A percentile compares a stretch with the other conserved stretches of the same genome.
Evolutionary conservation across 306 rosid genomes (phyloP).

Genomic region (Castanea sativa): DNA sequence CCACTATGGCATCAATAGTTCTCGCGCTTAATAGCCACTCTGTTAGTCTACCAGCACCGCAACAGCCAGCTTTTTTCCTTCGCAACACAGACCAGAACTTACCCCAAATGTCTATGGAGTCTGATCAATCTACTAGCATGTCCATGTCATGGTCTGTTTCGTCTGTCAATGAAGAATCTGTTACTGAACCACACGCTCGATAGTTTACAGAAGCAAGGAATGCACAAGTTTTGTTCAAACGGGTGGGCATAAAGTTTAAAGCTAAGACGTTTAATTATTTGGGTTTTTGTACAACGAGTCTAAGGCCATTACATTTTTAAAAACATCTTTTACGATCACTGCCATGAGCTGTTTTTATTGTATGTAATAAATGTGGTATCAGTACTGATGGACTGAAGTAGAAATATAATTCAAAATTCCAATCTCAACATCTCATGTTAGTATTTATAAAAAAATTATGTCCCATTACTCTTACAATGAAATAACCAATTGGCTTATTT

Average conservation of each 20-base stretch:
- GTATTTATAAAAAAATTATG: too few relatives aligned
- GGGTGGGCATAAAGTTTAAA: not conserved
- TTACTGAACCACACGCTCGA: not conserved
- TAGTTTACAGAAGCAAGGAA: not conserved
- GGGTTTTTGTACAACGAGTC: too few relatives aligned
- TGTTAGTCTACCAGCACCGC: not conserved
- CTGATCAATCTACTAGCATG: not conserved
- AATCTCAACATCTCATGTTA: too few relatives aligned
- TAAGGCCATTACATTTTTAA: too few relatives aligned
- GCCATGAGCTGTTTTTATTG: too few relatives aligned
- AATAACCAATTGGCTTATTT: too few relatives aligned
- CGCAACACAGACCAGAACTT: not conserved
- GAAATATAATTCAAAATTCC: too few relatives aligned
- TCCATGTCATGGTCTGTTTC: not conserved
- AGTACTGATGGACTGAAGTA: too few relatives aligned
- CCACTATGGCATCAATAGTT: conserved; percentile 24
- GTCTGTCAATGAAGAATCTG: not conserved
- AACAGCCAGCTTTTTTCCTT: not conserved
- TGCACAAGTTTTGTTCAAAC: not conserved
- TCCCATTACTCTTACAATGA: too few relatives aligned
- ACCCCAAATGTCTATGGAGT: not conserved
- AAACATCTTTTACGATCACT: too few relatives aligned
- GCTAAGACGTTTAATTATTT: not conserved
- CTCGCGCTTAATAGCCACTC: conserved; percentile 1
- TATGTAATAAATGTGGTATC: too few relatives aligned